phyloP scores from a whole-genome alignment of 495 filamentous ascomycete genomes.

The Xylaria palmicola region DNA sequence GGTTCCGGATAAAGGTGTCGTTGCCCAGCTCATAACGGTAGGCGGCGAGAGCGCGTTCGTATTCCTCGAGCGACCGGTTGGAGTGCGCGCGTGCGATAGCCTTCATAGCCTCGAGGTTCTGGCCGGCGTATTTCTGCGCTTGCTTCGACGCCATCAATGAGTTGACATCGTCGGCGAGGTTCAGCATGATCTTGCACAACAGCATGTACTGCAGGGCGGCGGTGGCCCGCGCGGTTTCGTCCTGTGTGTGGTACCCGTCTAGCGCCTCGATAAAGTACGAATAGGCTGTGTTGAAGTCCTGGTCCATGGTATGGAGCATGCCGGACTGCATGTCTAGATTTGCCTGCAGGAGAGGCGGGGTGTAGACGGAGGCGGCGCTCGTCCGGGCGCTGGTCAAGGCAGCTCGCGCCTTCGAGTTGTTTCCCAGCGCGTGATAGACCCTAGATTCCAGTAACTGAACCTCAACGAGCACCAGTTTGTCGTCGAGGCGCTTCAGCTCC shows the following conservation, averaged over 20 bases:
- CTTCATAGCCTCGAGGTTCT: constrained; percentile 97
- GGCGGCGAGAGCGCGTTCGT: constrained; percentile 83
- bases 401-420: constrained; percentile 92
- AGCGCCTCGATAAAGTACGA: constrained; percentile 99
- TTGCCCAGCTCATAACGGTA: constrained; percentile 90
- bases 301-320: constrained; percentile 97
- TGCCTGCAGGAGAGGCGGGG: constrained; percentile 90
- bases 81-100: constrained; percentile 92
- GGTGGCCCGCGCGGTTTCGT: constrained; percentile 80
- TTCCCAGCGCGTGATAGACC: constrained; percentile 96
- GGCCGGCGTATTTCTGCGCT: constrained; percentile 90
- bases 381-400: constrained; percentile 93
- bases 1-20: constrained; percentile 92
- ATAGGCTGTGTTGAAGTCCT: constrained; percentile 97
- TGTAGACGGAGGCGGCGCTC: constrained; percentile 94
- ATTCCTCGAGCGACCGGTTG: constrained; percentile 92
- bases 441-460: constrained; percentile 96
- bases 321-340: constrained; percentile 98
- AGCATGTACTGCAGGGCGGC: constrained; percentile 98
- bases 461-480: constrained; percentile 98
- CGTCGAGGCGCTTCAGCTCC: constrained; percentile 95
- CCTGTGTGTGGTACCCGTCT: constrained; percentile 92
- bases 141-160: constrained; percentile 89
- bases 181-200: constrained; percentile 99
- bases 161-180: constrained; percentile 93